phyloP scores from a whole-genome alignment of 495 filamentous ascomycete species.

The Neohortaea acidophila region DNA sequence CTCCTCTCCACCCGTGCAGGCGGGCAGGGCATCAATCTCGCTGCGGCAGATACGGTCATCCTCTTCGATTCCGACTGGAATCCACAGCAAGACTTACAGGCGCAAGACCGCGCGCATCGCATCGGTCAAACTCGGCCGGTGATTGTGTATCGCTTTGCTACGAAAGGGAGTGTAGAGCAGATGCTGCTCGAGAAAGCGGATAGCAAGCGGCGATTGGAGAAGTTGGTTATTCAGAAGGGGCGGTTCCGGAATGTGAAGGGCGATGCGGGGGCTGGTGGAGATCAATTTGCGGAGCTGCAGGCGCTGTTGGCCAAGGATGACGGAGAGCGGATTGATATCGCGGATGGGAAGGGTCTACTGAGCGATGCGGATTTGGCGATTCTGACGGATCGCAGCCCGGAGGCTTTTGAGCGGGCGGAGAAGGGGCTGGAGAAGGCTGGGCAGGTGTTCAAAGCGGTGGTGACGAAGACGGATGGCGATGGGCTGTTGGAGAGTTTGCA shows the following conservation, averaged over 20 bases:
- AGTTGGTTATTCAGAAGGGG: slow-evolving; percentile 90
- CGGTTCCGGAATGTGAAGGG: slow-evolving; percentile 49
- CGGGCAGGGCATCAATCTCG: slow-evolving; percentile 85
- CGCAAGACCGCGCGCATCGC: slow-evolving; percentile 84
- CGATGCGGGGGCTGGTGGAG: slow-evolving; percentile 27
- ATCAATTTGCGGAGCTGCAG: slow-evolving; percentile 45
- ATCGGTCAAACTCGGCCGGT: slow-evolving; percentile 89
- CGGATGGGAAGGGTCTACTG: slow-evolving; percentile 45
- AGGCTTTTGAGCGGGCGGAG: slow-evolving; percentile 70
- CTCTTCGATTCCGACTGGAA: slow-evolving; percentile 87
- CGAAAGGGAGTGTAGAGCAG: slow-evolving; percentile 84
- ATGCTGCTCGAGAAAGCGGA: slow-evolving; percentile 76
- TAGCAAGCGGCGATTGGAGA: slow-evolving; percentile 83
- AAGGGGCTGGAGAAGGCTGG: slow-evolving; percentile 44
- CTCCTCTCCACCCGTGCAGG: slow-evolving; percentile 80
- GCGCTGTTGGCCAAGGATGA: slow-evolving; percentile 46
- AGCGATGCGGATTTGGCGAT: slow-evolving; percentile 63
- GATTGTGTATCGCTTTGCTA: slow-evolving; percentile 88
- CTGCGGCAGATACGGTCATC: slow-evolving; percentile 56
- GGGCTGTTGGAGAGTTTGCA: slow-evolving; percentile 27
- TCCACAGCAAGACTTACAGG: slow-evolving; percentile 91
- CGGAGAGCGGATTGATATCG: slow-evolving; percentile 40
- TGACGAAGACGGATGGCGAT: slow-evolving; percentile 38
- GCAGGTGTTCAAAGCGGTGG: slow-evolving; percentile 51
- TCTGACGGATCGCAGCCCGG: slow-evolving; percentile 69